Evolutionary conservation across 164 flowering plant genomes (phyloP).

Genomic region (Stephania japonica): DNA sequence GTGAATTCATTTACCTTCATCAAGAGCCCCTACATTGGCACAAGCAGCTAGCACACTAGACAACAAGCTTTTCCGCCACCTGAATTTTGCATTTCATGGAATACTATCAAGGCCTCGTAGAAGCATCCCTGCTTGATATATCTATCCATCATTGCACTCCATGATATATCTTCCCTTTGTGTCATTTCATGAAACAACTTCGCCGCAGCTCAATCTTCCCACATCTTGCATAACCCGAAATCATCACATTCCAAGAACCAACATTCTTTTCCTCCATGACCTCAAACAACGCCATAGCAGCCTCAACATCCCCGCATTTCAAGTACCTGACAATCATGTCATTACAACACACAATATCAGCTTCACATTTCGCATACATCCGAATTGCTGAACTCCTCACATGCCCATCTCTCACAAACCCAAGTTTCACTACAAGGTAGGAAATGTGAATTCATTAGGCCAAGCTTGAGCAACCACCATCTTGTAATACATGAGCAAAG

Average conservation of each 20-base stretch:
- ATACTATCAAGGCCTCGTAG: slow-evolving; percentile 41
- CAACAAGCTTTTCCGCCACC: slow-evolving; percentile 22
- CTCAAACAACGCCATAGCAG: slow-evolving; percentile 33
- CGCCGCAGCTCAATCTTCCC: slow-evolving; percentile 36
- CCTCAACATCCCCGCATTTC: slow-evolving; percentile 34
- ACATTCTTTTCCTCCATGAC: slow-evolving; percentile 25
- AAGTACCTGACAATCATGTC: slow-evolving; percentile 53
- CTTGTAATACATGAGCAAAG: slow-evolving; percentile 24
- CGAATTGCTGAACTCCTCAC: slow-evolving; percentile 44
- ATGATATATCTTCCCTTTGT: slow-evolving; percentile 41
- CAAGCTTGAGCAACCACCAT: slow-evolving; percentile 31
- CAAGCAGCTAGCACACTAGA: slow-evolving; percentile 40
- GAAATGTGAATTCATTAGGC: slow-evolving; percentile 46
- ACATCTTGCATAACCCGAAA: slow-evolving; percentile 35
- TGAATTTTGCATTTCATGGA: slow-evolving; percentile 37
- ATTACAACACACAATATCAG: slow-evolving; percentile 47
- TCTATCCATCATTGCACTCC: slow-evolving; percentile 68
- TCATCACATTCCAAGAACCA: slow-evolving; percentile 50
- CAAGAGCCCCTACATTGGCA: slow-evolving; percentile 41
- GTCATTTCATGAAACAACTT: slow-evolving; percentile 36
- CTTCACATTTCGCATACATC: slow-evolving; percentile 32
- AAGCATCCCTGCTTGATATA: slow-evolving; percentile 27
- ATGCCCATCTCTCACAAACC: slow-evolving; percentile 31
- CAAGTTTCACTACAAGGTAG: slow-evolving; percentile 38
- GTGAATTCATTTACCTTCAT: slow-evolving; percentile 45